Evolutionary conservation across 2,329 filamentous ascomycete species (phyloP), one percentile per base, ranked within the genome.

Genomic region (Fusarium setosum): DNA sequence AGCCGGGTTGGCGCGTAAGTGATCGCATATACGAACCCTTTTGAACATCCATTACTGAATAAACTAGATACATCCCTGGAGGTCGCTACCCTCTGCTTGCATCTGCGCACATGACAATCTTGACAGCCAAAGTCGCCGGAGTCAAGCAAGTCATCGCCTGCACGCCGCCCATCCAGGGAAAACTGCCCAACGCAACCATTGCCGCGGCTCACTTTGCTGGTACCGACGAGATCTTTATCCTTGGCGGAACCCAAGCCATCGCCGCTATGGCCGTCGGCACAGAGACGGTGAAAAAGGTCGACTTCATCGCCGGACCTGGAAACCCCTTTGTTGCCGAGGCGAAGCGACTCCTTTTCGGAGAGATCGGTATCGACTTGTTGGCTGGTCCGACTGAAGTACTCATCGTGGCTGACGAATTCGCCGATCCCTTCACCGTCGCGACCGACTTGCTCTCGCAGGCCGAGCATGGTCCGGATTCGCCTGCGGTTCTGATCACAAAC

Each of bases 311-410:
- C 4, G 61, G 61, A 3, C 61, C 61, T 5, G 61, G 61, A 12
- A 65, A 65, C 21, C 49, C 61, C 26, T 65, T 65, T 35, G 61
- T 65, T 7, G 61, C 61, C 13, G 61, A 65, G 47, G 61, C 61
- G 9, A 65, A 65, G 40, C 50, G 58, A 6, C 61, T 59, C 7
- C 18, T 65, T 10, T 65, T 51, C 29, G 61, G 61, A n/a, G 50
- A 58, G 34, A 59, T 65, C 23, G 61, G 61, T 13, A 65, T 65
- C 11, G 61, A 65, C 29, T 50, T 65, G 1, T 49, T 53, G 5
- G 58, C 61, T 4, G 61, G 58, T 1, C 61, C 61, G 2, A 65
- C 61, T 1, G 61, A 65, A 24, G 54, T 59, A 0, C 47, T 65
- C 15, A 29, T 65, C 11, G 61, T 65, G 2, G 61, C 61, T 2